A percentile compares a stretch with the other conserved stretches of the same genome.
Conservation (phyloP, 169 alveolate species). For the Toxoplasma gondii region DNA sequence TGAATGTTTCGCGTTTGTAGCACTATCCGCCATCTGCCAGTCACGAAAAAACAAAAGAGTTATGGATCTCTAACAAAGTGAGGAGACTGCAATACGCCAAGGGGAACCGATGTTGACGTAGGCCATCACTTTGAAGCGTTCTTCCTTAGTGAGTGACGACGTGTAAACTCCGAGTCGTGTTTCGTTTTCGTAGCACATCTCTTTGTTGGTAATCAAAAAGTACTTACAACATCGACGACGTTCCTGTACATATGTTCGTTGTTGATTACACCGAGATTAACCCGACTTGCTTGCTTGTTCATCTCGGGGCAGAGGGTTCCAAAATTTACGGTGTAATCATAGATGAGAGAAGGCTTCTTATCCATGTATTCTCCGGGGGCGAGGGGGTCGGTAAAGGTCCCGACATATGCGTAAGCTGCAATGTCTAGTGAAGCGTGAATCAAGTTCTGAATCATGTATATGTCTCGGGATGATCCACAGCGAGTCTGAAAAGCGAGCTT, state of each 20-base stretch:
- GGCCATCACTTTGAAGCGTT: too few species aligned
- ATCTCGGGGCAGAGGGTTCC: slow-evolving; percentile 16
- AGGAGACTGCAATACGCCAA: too few species aligned
- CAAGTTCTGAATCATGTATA: slow-evolving; percentile 13
- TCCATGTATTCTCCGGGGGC: slow-evolving; percentile 30
- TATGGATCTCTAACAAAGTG: too few species aligned
- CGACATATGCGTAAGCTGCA: slow-evolving; percentile 32
- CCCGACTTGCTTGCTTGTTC: not conserved
- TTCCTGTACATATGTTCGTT: slow-evolving; percentile 15
- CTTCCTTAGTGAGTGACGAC: too few species aligned
- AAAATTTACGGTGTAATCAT: slow-evolving; percentile 26
- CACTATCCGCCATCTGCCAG: too few species aligned
- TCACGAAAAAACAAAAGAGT: too few species aligned
- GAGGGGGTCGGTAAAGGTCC: slow-evolving; percentile 14
- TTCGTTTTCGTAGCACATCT: too few species aligned
- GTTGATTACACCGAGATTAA: slow-evolving; percentile 20
- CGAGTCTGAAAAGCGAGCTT: slow-evolving; percentile 30
- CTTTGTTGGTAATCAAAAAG: not conserved
- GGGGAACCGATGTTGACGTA: too few species aligned
- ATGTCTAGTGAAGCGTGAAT: slow-evolving; percentile 16
- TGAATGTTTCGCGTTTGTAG: too few species aligned
- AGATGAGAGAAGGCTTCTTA: slow-evolving; percentile 15
- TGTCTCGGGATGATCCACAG: slow-evolving; percentile 6
- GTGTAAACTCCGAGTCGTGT: too few species aligned
- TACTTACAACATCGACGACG: slow-evolving; percentile 25